A percentile compares a stretch with the other conserved stretches of the same genome.
phyloP scores from a whole-genome alignment of 768 basidiomycete species.

The Saitozyma sp. region DNA sequence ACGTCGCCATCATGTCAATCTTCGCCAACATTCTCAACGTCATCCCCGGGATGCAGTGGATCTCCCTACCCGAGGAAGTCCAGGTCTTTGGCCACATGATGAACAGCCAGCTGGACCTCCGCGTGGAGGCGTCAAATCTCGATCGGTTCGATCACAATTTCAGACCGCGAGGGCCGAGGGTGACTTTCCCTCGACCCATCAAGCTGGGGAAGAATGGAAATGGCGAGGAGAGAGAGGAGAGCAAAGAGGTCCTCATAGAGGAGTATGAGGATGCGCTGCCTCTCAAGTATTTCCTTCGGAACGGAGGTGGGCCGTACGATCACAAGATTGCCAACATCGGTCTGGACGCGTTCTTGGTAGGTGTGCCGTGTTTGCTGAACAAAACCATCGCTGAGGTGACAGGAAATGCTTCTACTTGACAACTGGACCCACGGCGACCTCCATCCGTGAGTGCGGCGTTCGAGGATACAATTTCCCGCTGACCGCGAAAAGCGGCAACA shows the following conservation, averaged over 20 bases:
- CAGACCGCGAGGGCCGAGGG: conserved; percentile 66
- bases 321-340: conserved; percentile 86
- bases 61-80: conserved; percentile 93
- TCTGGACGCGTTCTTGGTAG: conserved; percentile 87
- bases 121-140: conserved; percentile 86
- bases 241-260: conserved; percentile 74
- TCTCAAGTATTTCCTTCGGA: conserved; percentile 77
- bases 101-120: conserved; percentile 87
- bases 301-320: conserved; percentile 91
- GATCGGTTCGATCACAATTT: conserved; percentile 84
- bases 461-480: background rate
- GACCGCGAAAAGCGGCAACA: conserved; percentile 64
- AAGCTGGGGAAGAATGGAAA: conserved; percentile 67
- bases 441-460: conserved; percentile 48
- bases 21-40: conserved; percentile 76
- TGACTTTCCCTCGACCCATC: conserved; percentile 82
- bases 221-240: conserved; percentile 25
- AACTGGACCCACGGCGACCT: conserved; percentile 82
- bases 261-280: conserved; percentile 92
- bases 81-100: conserved; percentile 94
- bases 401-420: conserved; percentile 98
- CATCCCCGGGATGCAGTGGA: conserved; percentile 92
- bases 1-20: conserved; percentile 91
- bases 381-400: conserved; percentile 1
- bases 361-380: conserved; percentile 35